A percentile compares a stretch with the other conserved stretches of the same genome.
These are phyloP conservation scores for Micractinium sp. DNA, from an alignment of 139 green algal species.

Conservation along the genomic window DNA sequence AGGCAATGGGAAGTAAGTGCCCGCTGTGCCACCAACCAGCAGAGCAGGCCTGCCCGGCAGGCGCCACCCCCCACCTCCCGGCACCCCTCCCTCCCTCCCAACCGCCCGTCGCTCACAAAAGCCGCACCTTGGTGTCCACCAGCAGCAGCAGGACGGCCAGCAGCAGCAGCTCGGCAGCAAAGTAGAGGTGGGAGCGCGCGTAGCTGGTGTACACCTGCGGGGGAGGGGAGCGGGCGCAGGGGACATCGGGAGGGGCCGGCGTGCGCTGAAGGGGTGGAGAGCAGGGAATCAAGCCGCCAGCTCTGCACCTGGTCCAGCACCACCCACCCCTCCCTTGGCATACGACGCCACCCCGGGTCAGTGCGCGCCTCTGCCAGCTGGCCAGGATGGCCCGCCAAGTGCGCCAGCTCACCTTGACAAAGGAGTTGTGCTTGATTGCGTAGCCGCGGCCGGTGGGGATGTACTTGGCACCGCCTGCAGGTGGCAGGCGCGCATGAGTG, in stretches of 20 bases:
- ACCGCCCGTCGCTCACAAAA: not conserved
- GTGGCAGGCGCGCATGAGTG: too few species aligned
- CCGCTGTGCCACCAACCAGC: not conserved
- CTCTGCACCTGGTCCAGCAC: not conserved
- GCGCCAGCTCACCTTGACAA: slow-evolving; percentile 55
- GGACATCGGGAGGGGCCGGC: too few species aligned
- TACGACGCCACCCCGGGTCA: too few species aligned
- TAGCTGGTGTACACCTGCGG: slow-evolving; percentile 63
- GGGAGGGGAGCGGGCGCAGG: slow-evolving; percentile 4
- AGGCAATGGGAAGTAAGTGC: too few species aligned
- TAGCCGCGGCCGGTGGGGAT: slow-evolving; percentile 86
- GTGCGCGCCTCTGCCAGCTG: too few species aligned
- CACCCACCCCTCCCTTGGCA: too few species aligned
- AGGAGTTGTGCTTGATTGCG: slow-evolving; percentile 74
- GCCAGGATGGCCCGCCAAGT: too few species aligned
- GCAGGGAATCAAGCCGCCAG: too few species aligned
- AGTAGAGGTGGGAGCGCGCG: slow-evolving; percentile 74
- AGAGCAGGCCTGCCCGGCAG: not conserved
- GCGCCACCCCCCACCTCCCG: not conserved
- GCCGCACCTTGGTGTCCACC: slow-evolving; percentile 35
- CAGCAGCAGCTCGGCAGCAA: slow-evolving; percentile 70
- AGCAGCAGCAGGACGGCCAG: slow-evolving; percentile 64
- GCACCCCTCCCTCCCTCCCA: too few species aligned
- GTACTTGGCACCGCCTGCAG: slow-evolving; percentile 74
- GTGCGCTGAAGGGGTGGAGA: too few species aligned